Evolutionary conservation across 805 yeast genomes (phyloP).

Genomic region (Yarrowia sp.): DNA sequence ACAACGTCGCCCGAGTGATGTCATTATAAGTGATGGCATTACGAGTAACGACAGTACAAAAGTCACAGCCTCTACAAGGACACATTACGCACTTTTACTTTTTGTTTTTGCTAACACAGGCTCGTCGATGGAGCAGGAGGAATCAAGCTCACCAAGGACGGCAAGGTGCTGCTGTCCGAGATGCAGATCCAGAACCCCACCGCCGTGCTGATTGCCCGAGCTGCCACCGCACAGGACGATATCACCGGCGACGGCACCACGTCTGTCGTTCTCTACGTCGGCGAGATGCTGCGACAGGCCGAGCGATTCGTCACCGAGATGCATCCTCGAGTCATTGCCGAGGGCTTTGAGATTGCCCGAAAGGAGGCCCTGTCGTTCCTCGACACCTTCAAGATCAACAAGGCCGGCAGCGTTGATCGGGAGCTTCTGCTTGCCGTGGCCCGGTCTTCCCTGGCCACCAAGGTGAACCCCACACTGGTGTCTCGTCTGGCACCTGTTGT

Average conservation of each 20-base stretch:
- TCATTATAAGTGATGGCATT: no score
- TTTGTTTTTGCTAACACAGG: slow-evolving; percentile 40
- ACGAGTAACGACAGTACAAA: no score
- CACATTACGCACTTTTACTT: no score
- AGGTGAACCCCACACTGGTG: slow-evolving; percentile 77
- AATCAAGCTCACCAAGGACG: slow-evolving; percentile 95
- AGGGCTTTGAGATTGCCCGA: slow-evolving; percentile 93
- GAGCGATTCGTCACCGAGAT: slow-evolving; percentile 88
- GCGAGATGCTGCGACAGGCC: slow-evolving; percentile 93
- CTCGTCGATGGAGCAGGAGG: slow-evolving; percentile 96
- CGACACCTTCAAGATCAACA: slow-evolving; percentile 62
- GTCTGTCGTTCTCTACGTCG: slow-evolving; percentile 90
- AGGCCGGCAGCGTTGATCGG: slow-evolving; percentile 66
- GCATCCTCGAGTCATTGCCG: slow-evolving; percentile 92
- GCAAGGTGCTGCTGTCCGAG: slow-evolving; percentile 88
- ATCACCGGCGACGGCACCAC: slow-evolving; percentile 99
- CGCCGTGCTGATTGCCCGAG: slow-evolving; percentile 88
- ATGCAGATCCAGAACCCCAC: slow-evolving; percentile 97
- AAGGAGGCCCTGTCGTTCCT: slow-evolving; percentile 73
- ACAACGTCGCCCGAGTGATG: no score
- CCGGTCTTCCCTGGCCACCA: slow-evolving; percentile 84
- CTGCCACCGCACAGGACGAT: slow-evolving; percentile 98
- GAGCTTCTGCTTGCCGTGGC: slow-evolving; percentile 93
- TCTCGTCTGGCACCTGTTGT: slow-evolving; percentile 90
- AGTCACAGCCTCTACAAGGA: no score